Evolutionary conservation across 2,329 filamentous ascomycete species (phyloP), one percentile per base, ranked within the genome.

Genomic region (Fusarium tanahbumbuense): DNA sequence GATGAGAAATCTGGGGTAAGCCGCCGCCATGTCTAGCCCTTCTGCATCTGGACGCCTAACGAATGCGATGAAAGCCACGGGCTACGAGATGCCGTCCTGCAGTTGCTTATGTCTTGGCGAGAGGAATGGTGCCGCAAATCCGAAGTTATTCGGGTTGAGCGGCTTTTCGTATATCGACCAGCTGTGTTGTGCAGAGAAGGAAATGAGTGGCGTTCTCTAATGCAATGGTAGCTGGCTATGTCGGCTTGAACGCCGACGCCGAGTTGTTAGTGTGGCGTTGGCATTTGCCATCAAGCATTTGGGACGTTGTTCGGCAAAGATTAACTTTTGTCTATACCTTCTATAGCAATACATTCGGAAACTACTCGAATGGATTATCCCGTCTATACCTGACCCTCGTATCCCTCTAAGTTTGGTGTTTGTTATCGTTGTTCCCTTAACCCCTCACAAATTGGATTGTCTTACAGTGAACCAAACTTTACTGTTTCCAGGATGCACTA

Each of bases 401-500:
- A 7, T 20, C 18, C 25, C 5, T 18, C 20, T 6, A 5, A 6
- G 3, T 15, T 28, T 22, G 18, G 12, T 20, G 6, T 2, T 22
- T 16, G 9, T 5, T 23, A 20, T 45, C 2, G 6, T 22, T 16
- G 48, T 52, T 18, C n/a, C 44, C 16, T 18, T 7, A 8, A 32
- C n/a, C 18, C 28, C 8, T 15, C 23, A 5, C 27, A 18, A 37
- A 27, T 22, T 27, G 27, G 8, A 7, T 37, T 37, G 22, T 49
- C 25, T 22, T 9, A 20, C 4, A 5, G 22, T 18, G 15, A 20
- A 12, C 22, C n/a, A 40, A 15, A 5, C 2, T 46, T 47, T 49
- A 69, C 20, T 60, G 59, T 28, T 59, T 74, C 73, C 73, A 75
- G 12, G 5, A 68, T 25, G 61, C 70, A 4, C 73, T 71, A 10